These are phyloP conservation scores for Mimosa pudica DNA, from an alignment of 306 rosid genomes.

Conservation along the genomic window DNA sequence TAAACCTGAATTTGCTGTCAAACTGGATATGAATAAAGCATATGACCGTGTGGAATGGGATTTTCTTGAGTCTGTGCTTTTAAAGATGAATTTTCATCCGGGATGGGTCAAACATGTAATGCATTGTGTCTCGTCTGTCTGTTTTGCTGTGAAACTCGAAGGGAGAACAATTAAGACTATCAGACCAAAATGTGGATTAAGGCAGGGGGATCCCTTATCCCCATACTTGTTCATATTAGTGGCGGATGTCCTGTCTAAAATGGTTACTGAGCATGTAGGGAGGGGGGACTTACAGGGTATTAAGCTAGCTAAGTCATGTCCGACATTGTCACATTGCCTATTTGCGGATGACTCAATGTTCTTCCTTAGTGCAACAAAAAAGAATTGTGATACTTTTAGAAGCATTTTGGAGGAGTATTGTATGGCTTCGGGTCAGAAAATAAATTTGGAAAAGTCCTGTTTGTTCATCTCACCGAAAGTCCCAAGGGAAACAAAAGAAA, in stretches of 20 bases:
- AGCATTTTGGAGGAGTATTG: no score
- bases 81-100: no score
- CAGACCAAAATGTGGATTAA: background rate
- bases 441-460: no score
- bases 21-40: background rate
- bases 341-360: no score
- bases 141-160: background rate
- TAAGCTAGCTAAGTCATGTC: no score
- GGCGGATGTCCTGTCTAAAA: background rate
- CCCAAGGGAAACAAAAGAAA: no score
- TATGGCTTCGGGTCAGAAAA: no score
- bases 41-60: background rate
- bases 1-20: background rate
- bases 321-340: no score
- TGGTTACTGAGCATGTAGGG: background rate
- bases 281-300: background rate
- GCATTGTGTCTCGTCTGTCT: background rate
- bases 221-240: background rate
- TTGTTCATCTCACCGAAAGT: no score
- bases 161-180: background rate
- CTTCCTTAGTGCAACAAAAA: no score
- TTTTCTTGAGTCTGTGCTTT: no score
- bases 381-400: no score
- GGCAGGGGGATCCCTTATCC: background rate
- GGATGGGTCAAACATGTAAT: background rate